A percentile compares a stretch with the other conserved stretches of the same genome.
Evolutionary conservation across 2,329 filamentous ascomycete species (phyloP).

Genomic region (Aspergillus amoenus): DNA sequence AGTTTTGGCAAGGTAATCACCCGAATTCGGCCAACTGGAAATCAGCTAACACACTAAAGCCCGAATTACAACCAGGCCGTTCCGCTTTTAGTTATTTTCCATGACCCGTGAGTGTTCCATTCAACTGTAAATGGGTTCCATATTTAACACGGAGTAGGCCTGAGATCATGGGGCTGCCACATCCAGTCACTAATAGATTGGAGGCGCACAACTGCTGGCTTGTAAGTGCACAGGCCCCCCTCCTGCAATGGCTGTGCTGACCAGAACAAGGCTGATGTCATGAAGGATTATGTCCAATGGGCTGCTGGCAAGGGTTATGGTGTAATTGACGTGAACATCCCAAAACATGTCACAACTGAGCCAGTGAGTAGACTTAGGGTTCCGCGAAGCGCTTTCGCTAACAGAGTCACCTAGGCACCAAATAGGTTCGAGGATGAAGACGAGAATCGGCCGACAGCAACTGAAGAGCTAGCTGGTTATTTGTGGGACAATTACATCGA

Average conservation of each 20-base stretch:
- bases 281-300: slow-evolving; percentile 82
- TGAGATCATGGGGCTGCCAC: slow-evolving; percentile 65
- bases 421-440: slow-evolving; percentile 47
- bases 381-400: slow-evolving; percentile 12
- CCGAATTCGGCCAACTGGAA: neutral
- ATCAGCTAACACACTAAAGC: slow-evolving; percentile 35
- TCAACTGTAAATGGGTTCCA: neutral
- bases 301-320: slow-evolving; percentile 73
- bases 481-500: slow-evolving; percentile 98
- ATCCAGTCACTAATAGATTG: slow-evolving; percentile 68
- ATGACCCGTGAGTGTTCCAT: slow-evolving; percentile 70
- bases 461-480: slow-evolving; percentile 74
- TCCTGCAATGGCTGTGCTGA: slow-evolving; percentile 25
- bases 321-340: slow-evolving; percentile 89
- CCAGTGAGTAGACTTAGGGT: slow-evolving; percentile 47
- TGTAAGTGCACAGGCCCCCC: slow-evolving; percentile 55
- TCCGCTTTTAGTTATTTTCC: slow-evolving; percentile 79
- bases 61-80: slow-evolving; percentile 64
- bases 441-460: slow-evolving; percentile 54
- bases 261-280: slow-evolving; percentile 68
- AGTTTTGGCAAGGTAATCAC: slow-evolving; percentile 69
- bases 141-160: slow-evolving; percentile 52
- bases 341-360: slow-evolving; percentile 68
- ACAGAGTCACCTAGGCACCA: slow-evolving; percentile 29
- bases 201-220: slow-evolving; percentile 86